Evolutionary conservation across 1,284 basidiomycete genomes (phyloP).

Genomic region (Microbotryum intermedium): DNA sequence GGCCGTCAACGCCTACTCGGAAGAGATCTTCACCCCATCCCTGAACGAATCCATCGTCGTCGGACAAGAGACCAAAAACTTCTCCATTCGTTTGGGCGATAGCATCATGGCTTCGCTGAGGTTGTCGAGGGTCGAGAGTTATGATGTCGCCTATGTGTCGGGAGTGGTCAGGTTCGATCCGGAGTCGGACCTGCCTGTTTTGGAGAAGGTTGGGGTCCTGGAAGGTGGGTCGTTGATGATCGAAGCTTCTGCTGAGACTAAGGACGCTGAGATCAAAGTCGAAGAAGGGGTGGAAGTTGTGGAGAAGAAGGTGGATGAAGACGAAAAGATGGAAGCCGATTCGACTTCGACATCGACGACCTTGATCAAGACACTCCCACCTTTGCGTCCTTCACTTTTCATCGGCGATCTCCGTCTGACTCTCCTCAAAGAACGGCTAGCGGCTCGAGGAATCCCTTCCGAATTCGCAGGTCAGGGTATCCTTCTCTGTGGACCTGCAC

Average conservation of each 20-base stretch:
- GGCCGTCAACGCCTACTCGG: conserved; percentile 72
- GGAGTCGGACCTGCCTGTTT: conserved; percentile 55
- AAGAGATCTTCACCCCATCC: conserved; percentile 74
- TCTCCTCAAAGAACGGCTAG: conserved; percentile 66
- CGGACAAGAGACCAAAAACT: conserved; percentile 90
- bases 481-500: conserved; percentile 64
- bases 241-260: neutral
- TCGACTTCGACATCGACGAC: conserved; percentile 36
- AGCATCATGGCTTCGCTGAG: conserved; percentile 67
- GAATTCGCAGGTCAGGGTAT: conserved; percentile 92
- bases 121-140: conserved; percentile 93
- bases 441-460: conserved; percentile 65
- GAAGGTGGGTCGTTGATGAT: neutral
- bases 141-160: conserved; percentile 83
- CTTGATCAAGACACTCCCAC: conserved; percentile 41
- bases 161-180: conserved; percentile 73
- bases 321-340: neutral
- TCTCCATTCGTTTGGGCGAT: conserved; percentile 88
- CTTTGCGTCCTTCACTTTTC: conserved; percentile 77
- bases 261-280: neutral
- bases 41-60: conserved; percentile 71
- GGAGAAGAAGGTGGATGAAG: neutral
- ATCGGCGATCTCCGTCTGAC: conserved; percentile 91
- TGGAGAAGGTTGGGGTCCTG: conserved; percentile 33
- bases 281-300: neutral